phyloP scores from a whole-genome alignment of 306 rosid species.

The Ziziphus jujuba region DNA sequence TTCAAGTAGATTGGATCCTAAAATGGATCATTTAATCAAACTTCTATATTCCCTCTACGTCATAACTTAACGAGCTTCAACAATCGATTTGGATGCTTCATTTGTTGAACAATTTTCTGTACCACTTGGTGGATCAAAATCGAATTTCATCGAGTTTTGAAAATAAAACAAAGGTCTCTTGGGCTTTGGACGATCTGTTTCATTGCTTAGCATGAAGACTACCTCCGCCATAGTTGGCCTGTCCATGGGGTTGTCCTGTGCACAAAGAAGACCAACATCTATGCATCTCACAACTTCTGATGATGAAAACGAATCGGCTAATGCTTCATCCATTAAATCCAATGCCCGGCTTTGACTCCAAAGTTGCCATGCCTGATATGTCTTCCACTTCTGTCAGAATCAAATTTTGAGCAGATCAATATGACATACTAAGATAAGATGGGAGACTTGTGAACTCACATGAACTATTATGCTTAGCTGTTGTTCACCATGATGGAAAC shows the following conservation, averaged over 20 bases:
- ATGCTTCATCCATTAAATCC: slow-evolving; percentile 17
- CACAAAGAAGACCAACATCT: slow-evolving; percentile 29
- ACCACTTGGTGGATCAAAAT: background rate
- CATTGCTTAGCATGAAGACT: slow-evolving; percentile 18
- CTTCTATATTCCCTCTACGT: too few species aligned
- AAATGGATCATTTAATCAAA: background rate
- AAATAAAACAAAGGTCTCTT: slow-evolving; percentile 19
- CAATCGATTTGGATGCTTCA: background rate
- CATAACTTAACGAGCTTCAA: background rate
- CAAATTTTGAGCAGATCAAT: background rate
- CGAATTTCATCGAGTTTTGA: background rate
- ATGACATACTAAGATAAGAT: too few species aligned
- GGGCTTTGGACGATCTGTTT: slow-evolving; percentile 21
- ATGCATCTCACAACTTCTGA: slow-evolving; percentile 21
- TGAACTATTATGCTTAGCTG: slow-evolving; percentile 24
- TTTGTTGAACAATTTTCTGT: background rate
- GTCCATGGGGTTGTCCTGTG: slow-evolving; percentile 24
- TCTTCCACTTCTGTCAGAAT: background rate
- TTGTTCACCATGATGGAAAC: slow-evolving; percentile 6
- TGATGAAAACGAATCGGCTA: background rate
- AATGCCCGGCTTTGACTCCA: slow-evolving; percentile 25
- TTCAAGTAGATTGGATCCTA: background rate
- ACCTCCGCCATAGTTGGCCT: slow-evolving; percentile 31
- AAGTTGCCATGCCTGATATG: slow-evolving; percentile 23
- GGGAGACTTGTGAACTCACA: slow-evolving; percentile 21